Evolutionary conservation across 441 rosid genomes (phyloP).

Genomic region (Melastoma candidum): DNA sequence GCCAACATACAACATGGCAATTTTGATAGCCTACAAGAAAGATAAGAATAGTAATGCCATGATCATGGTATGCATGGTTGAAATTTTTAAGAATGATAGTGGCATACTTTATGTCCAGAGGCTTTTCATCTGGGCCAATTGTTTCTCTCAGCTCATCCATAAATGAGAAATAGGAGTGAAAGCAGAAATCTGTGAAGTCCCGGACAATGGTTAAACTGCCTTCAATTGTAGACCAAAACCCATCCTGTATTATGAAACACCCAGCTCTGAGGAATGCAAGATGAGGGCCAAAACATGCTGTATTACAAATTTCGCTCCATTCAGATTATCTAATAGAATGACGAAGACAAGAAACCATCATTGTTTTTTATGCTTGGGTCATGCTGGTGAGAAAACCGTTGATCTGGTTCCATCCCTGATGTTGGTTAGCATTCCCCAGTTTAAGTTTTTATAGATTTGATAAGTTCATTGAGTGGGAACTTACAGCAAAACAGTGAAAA

Average conservation of each 20-base stretch:
- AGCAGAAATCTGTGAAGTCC: conserved; percentile 76
- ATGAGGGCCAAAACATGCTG: background rate
- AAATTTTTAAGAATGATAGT: no score
- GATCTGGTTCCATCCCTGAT: no score
- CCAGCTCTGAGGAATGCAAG: background rate
- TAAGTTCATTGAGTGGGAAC: conserved; percentile 7
- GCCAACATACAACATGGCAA: conserved; percentile 59
- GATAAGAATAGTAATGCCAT: background rate
- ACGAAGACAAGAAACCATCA: no score
- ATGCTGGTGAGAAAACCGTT: no score
- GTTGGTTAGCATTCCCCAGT: no score
- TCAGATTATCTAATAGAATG: no score
- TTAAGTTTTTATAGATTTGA: no score
- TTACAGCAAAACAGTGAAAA: conserved; percentile 63
- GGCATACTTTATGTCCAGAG: conserved; percentile 48
- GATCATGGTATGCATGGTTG: no score
- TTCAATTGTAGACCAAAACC: conserved; percentile 46
- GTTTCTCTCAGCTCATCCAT: conserved; percentile 74
- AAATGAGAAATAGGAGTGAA: conserved; percentile 81
- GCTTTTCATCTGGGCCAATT: conserved; percentile 37
- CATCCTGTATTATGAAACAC: conserved; percentile 33
- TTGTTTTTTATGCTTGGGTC: no score
- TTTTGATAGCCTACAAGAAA: conserved; percentile 37
- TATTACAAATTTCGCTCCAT: background rate
- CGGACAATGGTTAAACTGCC: conserved; percentile 63